A percentile compares a stretch with the other conserved stretches of the same genome.
These are phyloP conservation scores for Tilletiaria anomala DNA, from an alignment of 1,284 basidiomycete genomes.

Conservation along the genomic window DNA sequence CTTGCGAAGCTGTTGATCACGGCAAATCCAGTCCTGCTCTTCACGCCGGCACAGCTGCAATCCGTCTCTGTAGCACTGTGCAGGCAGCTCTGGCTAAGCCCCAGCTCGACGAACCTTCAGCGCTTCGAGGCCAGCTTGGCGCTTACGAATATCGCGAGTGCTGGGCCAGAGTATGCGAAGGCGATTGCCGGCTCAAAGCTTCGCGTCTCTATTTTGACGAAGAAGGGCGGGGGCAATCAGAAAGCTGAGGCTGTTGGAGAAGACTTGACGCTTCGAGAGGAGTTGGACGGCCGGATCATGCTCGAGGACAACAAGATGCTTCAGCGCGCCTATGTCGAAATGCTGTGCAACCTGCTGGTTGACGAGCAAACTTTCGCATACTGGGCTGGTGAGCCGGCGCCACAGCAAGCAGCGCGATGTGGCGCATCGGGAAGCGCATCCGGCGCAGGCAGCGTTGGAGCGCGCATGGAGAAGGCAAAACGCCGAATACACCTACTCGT, in stretches of 20 bases:
- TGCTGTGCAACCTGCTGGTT: slow-evolving; percentile 79
- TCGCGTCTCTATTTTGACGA: not conserved
- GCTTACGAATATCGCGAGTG: slow-evolving; percentile 82
- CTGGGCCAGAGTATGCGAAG: slow-evolving; percentile 52
- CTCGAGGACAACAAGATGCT: slow-evolving; percentile 68
- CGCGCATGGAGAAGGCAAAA: no score
- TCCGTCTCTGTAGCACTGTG: not conserved
- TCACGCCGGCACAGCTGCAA: slow-evolving; percentile 65
- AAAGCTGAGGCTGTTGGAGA: no score
- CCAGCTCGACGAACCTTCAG: no score
- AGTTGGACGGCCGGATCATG: slow-evolving; percentile 47
- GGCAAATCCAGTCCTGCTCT: slow-evolving; percentile 71
- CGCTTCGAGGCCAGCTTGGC: slow-evolving; percentile 88
- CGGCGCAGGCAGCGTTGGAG: no score
- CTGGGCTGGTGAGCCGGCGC: slow-evolving; percentile 43
- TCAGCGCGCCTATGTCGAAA: slow-evolving; percentile 71
- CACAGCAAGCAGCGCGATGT: not conserved
- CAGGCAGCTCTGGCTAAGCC: no score
- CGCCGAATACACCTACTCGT: slow-evolving; percentile 1
- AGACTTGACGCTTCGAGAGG: slow-evolving; percentile 1
- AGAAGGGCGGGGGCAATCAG: no score
- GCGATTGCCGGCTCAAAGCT: slow-evolving; percentile 36
- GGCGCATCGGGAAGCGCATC: no score
- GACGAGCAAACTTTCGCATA: slow-evolving; percentile 59
- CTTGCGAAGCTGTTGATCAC: slow-evolving; percentile 86